Evolutionary conservation across 129 eudicot genomes (phyloP), one percentile per base, ranked within the genome.

Genomic region (Helichrysum umbraculigerum): DNA sequence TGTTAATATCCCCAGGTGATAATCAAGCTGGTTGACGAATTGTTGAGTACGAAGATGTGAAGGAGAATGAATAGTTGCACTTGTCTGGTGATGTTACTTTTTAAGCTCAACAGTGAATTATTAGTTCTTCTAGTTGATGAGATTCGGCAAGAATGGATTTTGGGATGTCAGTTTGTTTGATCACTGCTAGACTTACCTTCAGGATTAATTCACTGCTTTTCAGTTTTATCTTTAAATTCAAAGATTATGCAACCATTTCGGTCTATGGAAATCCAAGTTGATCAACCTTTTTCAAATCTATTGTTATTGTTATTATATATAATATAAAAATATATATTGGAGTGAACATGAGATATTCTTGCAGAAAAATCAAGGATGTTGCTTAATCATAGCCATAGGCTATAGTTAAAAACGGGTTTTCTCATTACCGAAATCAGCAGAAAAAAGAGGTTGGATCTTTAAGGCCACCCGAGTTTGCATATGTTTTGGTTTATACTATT

Each of bases 21-120:
- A 11, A 66, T 32, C 60, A 21, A 51, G 58, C 68, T 35, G 50
- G 62, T 56, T 44, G 75, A 64, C 37, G 76, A 67, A 66, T 17
- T 11, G 61, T 20, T n/a, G 20, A 29, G 4, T 32, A 5, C 5
- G 83, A 35, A 57, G 62, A 2, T 4, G 25, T 30, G 77, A 73
- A 59, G 64, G 71, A 76, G 65, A 41, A 59, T 50, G 15, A 42
- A 66, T 66, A 66, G 29, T 6, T 54, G 3, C 7, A 44, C n/a
- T 73, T 35, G 34, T 73, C 22, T 59, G 69, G 39, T 59, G 68
- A 61, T 37, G 66, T 59, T n/a, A 32, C 34, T n/a, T 12, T 70
- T 65, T 66, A 3, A 74, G 74, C 50, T 69, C 20, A 81, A 70
- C 57, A 62, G 78, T 16, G 39, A 70, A 58, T 37, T 33, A 65